phyloP scores from a whole-genome alignment of 805 yeast genomes.

The Metschnikowia amazonensis region DNA sequence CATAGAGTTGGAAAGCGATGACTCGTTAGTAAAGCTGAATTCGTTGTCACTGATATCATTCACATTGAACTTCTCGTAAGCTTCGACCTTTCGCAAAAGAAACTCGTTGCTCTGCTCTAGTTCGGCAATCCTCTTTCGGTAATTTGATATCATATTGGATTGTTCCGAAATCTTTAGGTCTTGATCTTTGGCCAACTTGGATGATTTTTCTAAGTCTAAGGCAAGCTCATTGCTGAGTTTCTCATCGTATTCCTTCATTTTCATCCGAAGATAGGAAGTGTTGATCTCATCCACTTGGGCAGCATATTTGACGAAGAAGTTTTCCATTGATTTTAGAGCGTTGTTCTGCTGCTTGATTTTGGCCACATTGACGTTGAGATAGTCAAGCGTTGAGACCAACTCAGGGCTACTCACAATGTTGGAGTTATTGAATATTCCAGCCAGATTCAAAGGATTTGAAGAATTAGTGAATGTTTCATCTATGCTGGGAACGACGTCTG shows the following conservation, averaged over 20 bases:
- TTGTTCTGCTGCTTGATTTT: slow-evolving; percentile 57
- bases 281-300: slow-evolving; percentile 14
- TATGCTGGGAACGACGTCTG: slow-evolving; percentile 48
- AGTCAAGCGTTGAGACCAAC: slow-evolving; percentile 52
- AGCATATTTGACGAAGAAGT: slow-evolving; percentile 51
- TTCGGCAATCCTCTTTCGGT: slow-evolving; percentile 9
- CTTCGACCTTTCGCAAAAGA: background rate
- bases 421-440: slow-evolving; percentile 58
- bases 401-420: slow-evolving; percentile 55
- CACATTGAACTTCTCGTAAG: background rate
- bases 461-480: slow-evolving; percentile 43
- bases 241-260: slow-evolving; percentile 10
- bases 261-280: slow-evolving; percentile 5
- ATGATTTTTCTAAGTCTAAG: slow-evolving; percentile 9
- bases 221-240: slow-evolving; percentile 4
- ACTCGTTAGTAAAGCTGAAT: slow-evolving; percentile 3
- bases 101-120: slow-evolving; percentile 7
- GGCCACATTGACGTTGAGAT: slow-evolving; percentile 52
- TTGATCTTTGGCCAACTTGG: slow-evolving; percentile 6
- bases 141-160: slow-evolving; percentile 7
- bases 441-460: slow-evolving; percentile 39
- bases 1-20: background rate
- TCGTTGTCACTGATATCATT: slow-evolving; percentile 3
- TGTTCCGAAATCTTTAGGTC: slow-evolving; percentile 11
- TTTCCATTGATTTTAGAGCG: slow-evolving; percentile 51